Percentiles rank a stretch among this genome's conserved stretches.
Evolutionary conservation across 495 filamentous ascomycete species (phyloP).

Genomic region (Podospora sp.): DNA sequence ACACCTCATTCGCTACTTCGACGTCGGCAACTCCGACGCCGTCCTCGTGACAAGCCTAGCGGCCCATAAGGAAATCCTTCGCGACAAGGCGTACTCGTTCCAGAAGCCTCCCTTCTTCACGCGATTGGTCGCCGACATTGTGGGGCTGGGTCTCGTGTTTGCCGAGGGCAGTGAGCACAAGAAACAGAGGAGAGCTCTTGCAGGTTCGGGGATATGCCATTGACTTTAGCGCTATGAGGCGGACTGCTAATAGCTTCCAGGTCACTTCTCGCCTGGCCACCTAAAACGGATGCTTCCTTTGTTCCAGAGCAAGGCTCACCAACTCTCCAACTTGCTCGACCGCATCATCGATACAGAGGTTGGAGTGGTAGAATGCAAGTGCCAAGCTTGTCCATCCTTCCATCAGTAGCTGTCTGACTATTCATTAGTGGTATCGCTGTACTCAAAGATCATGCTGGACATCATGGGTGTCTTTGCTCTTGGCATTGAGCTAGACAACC

Average conservation of each 20-base stretch:
- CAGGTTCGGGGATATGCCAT: not conserved
- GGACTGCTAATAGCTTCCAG: not conserved
- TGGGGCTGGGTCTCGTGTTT: conserved; percentile 1
- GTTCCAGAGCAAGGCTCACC: not conserved
- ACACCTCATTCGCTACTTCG: conserved; percentile 6
- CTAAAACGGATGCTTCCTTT: not conserved
- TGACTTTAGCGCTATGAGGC: not conserved
- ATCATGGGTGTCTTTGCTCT: conserved; percentile 70
- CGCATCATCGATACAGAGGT: not conserved
- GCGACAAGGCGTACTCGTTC: conserved; percentile 4
- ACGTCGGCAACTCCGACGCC: conserved; percentile 6
- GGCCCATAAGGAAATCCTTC: conserved; percentile 7
- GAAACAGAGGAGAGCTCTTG: conserved; percentile 2
- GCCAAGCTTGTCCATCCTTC: not conserved
- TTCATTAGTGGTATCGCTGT: conserved; percentile 5
- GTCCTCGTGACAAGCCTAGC: conserved; percentile 6
- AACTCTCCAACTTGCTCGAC: not conserved
- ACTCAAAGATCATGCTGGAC: conserved; percentile 57
- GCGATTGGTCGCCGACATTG: not conserved
- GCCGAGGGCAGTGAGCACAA: conserved; percentile 15
- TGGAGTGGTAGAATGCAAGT: conserved; percentile 4
- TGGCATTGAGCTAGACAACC: conserved; percentile 63
- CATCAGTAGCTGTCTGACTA: not conserved
- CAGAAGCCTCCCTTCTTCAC: not conserved
- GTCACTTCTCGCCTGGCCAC: not conserved